Conservation (phyloP, 306 rosid genomes). For the Cucumis cinereus region DNA sequence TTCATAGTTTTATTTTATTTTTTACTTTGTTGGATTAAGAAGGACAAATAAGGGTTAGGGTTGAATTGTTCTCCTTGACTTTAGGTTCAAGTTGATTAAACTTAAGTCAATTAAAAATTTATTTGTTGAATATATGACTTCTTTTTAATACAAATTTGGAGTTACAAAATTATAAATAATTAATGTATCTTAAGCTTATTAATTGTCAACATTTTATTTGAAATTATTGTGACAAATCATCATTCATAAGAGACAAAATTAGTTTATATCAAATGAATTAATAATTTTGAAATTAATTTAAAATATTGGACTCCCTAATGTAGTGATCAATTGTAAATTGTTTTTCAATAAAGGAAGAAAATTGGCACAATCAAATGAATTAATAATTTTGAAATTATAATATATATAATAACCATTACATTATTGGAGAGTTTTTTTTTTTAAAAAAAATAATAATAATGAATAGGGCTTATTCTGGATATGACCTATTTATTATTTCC, state of each 20-base stretch:
- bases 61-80: slow-evolving; percentile 11
- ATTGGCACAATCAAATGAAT: neutral
- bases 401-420: neutral
- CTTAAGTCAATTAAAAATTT: slow-evolving; percentile 1
- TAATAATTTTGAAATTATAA: neutral
- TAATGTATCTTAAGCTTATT: neutral
- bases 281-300: too few species aligned
- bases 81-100: neutral
- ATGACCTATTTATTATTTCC: too few species aligned
- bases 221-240: neutral
- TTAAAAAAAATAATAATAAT: too few species aligned
- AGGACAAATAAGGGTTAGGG: neutral
- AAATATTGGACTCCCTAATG: neutral
- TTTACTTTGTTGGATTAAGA: neutral
- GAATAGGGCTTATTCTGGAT: too few species aligned
- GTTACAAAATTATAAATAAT: neutral
- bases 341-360: neutral
- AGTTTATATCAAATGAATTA: too few species aligned
- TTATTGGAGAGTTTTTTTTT: neutral
- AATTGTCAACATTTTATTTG: neutral
- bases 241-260: neutral
- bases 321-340: neutral
- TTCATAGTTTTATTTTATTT: neutral
- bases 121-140: neutral
- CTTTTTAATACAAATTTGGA: neutral